Base-by-base conservation (phyloP, 83 land plant species). In the Thuja plicata region DNA sequence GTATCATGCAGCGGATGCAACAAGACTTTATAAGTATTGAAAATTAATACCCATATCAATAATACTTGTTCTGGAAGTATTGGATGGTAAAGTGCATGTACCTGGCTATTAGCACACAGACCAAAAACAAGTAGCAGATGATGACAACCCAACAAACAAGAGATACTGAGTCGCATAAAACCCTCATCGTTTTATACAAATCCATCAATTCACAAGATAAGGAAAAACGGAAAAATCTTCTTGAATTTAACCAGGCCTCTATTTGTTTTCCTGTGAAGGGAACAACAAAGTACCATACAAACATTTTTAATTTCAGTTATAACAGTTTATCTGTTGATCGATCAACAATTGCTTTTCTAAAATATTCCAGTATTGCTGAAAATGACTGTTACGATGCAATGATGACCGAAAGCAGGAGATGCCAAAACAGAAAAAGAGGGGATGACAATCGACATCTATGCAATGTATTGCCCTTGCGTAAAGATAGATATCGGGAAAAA, bases 1-100 rank as follows among this genome's bases (percentile, higher is more conserved):
- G 2, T 13, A 52, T 52, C 55, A 40, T 21, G 48, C 11, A 80
- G 41, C 6, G 46, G 27, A 40, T 80, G 83, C 24, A 6, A 8
- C 41, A 79, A 79, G 21, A 0, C 8, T 43, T 40, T 24, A 13
- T 0, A 52, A 52, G 17, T 52, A 52, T 2, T 52, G 3, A 13
- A 52, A 52, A 52, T 3, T 13, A 52, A 19, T 78, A 32, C 3
- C 17, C 21, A 6, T 40, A 82, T 82, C 50, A 82, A 82, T 82
- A 45, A 82, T 82, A 82, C 85, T 82, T 82, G 35, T n/a, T 46
- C 27, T 82, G 85, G n/a, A 82, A 82, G 54, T 82, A 82, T 27
- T 46, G 32, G 32, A 82, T 82, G 85, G 85, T n/a, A n/a, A 82
- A 82, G 35, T 82, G 54, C n/a, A 82, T 43, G 85, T 82, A 82